Conservation (phyloP, 306 rosid species). For the Datisca glomerata region DNA sequence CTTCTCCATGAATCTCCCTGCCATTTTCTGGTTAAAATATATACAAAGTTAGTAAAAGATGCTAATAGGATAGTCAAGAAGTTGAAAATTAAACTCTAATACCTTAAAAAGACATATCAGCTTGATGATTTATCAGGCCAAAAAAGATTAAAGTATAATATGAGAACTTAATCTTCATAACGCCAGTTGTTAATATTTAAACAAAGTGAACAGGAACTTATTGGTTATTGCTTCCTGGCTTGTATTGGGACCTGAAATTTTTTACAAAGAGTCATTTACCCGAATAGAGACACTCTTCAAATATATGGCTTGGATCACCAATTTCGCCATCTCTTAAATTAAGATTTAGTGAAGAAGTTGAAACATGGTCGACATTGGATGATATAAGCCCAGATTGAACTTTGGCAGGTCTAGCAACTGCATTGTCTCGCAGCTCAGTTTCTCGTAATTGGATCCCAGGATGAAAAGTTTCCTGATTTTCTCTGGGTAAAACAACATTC, state of each 20-base stretch:
- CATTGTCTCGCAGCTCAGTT: slow-evolving; percentile 29
- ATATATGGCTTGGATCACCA: slow-evolving; percentile 30
- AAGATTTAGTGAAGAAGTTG: slow-evolving; percentile 23
- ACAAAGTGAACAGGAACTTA: too few species aligned
- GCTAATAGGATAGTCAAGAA: too few species aligned
- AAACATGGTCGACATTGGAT: slow-evolving; percentile 25
- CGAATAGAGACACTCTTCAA: slow-evolving; percentile 23
- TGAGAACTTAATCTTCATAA: too few species aligned
- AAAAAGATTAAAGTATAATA: too few species aligned
- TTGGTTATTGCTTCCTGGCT: too few species aligned
- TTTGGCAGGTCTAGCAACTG: slow-evolving; percentile 25
- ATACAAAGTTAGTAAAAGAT: too few species aligned
- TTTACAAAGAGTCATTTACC: slow-evolving; percentile 20
- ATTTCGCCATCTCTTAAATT: slow-evolving; percentile 21
- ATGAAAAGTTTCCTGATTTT: slow-evolving; percentile 24
- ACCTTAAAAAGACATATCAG: too few species aligned
- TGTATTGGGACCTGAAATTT: too few species aligned
- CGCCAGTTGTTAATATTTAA: too few species aligned
- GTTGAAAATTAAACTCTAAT: too few species aligned
- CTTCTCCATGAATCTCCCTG: background rate
- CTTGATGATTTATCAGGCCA: too few species aligned
- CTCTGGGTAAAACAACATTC: slow-evolving; percentile 24
- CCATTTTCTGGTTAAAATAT: slow-evolving; percentile 9
- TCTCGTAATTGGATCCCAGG: slow-evolving; percentile 22
- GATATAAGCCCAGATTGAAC: slow-evolving; percentile 20